phyloP scores from a whole-genome alignment of 2,329 filamentous ascomycete genomes.

The Trichophyton equinum region DNA sequence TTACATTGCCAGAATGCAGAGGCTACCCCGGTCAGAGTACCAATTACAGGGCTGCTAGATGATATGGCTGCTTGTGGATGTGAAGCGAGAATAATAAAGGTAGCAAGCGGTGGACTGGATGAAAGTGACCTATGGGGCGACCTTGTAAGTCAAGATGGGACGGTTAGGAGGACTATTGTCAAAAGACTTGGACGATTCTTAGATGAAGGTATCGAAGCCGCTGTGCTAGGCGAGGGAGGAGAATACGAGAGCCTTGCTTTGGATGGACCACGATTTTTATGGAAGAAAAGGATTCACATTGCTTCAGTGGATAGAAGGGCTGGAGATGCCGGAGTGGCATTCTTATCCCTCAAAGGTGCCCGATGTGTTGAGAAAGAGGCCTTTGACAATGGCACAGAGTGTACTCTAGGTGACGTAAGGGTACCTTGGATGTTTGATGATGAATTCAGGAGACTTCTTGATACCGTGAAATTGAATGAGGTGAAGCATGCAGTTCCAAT shows the following conservation, averaged over 20 bases:
- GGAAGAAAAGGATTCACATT: slow-evolving; percentile 58
- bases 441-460: slow-evolving; percentile 40
- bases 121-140: slow-evolving; percentile 69
- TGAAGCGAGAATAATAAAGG: slow-evolving; percentile 87
- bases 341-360: slow-evolving; percentile 51
- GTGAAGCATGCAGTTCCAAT: neutral
- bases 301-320: slow-evolving; percentile 41
- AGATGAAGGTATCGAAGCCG: slow-evolving; percentile 47
- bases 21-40: neutral
- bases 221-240: slow-evolving; percentile 79
- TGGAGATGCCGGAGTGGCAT: slow-evolving; percentile 67
- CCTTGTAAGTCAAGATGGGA: slow-evolving; percentile 45
- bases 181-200: slow-evolving; percentile 48
- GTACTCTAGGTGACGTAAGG: slow-evolving; percentile 19
- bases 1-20: slow-evolving; percentile 16
- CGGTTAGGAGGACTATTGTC: slow-evolving; percentile 36
- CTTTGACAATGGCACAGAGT: slow-evolving; percentile 10
- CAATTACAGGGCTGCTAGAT: slow-evolving; percentile 45
- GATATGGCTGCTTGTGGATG: slow-evolving; percentile 71
- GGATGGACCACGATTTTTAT: slow-evolving; percentile 61
- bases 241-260: slow-evolving; percentile 91
- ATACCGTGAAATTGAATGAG: slow-evolving; percentile 9
- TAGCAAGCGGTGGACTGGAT: slow-evolving; percentile 79
- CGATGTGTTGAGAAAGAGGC: slow-evolving; percentile 38
- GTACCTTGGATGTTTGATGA: slow-evolving; percentile 56